These are phyloP conservation scores for Saraca asoca DNA, from an alignment of 331 rosid genomes.

Conservation along the genomic window DNA sequence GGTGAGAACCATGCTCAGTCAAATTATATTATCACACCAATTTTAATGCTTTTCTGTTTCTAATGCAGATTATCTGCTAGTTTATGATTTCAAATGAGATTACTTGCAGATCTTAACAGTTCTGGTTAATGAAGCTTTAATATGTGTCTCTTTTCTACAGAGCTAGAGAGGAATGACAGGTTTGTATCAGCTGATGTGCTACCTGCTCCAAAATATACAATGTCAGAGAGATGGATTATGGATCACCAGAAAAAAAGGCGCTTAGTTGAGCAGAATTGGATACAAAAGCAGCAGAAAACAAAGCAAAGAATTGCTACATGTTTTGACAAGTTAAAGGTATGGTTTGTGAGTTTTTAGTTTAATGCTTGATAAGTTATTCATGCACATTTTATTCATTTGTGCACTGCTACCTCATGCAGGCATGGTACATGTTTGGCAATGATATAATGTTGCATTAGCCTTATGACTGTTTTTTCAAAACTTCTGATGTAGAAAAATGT, in stretches of 20 bases:
- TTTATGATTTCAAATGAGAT: constrained; percentile 34
- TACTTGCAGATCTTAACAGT: constrained; percentile 32
- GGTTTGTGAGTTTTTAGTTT: constrained; percentile 19
- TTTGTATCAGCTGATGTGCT: constrained; percentile 45
- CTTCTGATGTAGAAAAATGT: constrained; percentile 69
- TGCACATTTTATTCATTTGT: constrained; percentile 21
- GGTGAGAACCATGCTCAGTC: constrained; percentile 51
- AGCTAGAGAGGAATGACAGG: constrained; percentile 56
- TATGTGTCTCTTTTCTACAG: constrained; percentile 47
- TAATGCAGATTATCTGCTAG: constrained; percentile 34
- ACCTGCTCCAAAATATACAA: constrained; percentile 70
- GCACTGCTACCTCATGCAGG: background rate
- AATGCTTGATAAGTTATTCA: constrained; percentile 23
- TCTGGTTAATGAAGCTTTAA: constrained; percentile 36
- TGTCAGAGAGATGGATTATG: constrained; percentile 91
- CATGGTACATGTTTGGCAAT: constrained; percentile 8
- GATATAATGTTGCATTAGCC: constrained; percentile 26
- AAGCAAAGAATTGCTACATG: constrained; percentile 66
- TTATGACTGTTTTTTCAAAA: constrained; percentile 30
- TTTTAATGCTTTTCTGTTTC: background rate
- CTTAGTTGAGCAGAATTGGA: constrained; percentile 63
- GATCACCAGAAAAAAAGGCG: constrained; percentile 77
- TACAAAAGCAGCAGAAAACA: constrained; percentile 73
- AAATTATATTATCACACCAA: constrained; percentile 16
- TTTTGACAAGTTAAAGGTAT: constrained; percentile 86